Evolutionary conservation across 169 alveolate species (phyloP).

Genomic region (Babesia bovis): DNA sequence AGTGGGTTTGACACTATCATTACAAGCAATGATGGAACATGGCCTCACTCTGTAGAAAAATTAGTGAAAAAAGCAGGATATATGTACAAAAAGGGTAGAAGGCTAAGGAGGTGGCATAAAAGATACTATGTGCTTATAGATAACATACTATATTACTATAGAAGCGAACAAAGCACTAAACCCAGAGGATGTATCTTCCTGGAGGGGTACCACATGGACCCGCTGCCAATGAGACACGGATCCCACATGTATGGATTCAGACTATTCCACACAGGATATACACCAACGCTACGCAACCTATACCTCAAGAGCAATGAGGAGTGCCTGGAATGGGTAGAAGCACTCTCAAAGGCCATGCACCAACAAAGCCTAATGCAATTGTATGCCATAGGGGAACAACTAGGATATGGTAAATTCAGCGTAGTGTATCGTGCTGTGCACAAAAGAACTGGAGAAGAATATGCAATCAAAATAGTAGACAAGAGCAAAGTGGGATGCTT

Average conservation of each 20-base stretch:
- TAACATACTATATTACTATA: conserved; percentile 80
- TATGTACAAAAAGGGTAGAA: conserved; percentile 81
- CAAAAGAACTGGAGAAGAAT: conserved; percentile 76
- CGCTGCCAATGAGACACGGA: conserved; percentile 28
- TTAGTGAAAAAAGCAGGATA: conserved; percentile 79
- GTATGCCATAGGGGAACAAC: conserved; percentile 74
- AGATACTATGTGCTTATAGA: conserved; percentile 82
- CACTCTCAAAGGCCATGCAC: conserved; percentile 79
- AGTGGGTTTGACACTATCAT: too few relatives aligned
- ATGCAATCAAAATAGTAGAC: conserved; percentile 85
- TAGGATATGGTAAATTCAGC: conserved; percentile 85
- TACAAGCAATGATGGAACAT: neutral
- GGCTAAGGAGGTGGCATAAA: conserved; percentile 77
- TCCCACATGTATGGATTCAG: conserved; percentile 71
- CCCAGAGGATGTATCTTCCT: conserved; percentile 86
- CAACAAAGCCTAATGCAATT: conserved; percentile 79
- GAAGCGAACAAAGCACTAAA: conserved; percentile 66
- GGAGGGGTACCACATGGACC: conserved; percentile 86
- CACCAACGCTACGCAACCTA: conserved; percentile 67
- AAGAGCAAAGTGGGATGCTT: conserved; percentile 75
- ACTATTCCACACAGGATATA: conserved; percentile 76
- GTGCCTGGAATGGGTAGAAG: conserved; percentile 81
- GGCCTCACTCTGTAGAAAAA: conserved; percentile 21
- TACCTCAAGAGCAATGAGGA: conserved; percentile 75
- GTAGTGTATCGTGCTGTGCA: conserved; percentile 81